Percentiles rank a stretch among this genome's conserved stretches.
Evolutionary conservation across 179 eudicot genomes (phyloP).

Genomic region (Gypsophila paniculata): DNA sequence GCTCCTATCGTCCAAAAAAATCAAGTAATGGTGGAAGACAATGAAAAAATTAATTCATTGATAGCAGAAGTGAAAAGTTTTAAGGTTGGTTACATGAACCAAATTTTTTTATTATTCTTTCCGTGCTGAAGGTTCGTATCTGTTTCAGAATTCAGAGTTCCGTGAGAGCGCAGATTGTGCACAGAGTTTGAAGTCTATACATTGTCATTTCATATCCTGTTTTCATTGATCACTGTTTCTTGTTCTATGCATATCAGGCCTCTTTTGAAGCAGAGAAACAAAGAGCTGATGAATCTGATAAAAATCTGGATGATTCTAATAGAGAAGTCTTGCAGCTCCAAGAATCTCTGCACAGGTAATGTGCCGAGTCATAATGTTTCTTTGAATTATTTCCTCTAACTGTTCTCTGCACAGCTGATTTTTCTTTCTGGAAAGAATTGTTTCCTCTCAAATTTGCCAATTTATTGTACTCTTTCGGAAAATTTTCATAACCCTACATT

Average conservation of each 20-base stretch:
- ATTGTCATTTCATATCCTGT: background rate
- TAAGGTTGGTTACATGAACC: slow-evolving; percentile 43
- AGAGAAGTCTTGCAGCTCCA: slow-evolving; percentile 54
- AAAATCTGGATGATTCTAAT: slow-evolving; percentile 72
- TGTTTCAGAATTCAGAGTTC: background rate
- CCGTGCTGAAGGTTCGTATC: background rate
- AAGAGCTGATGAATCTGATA: slow-evolving; percentile 49
- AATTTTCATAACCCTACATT: background rate
- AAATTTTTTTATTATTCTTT: background rate
- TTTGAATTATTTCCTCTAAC: no score
- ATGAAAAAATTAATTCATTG: slow-evolving; percentile 59
- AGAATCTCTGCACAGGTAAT: slow-evolving; percentile 67
- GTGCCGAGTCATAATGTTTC: slow-evolving; percentile 9
- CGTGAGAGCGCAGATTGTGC: background rate
- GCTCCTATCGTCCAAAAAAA: slow-evolving; percentile 84
- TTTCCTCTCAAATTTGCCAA: background rate
- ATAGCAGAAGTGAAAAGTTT: slow-evolving; percentile 52
- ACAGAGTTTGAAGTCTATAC: background rate
- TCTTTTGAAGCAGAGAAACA: slow-evolving; percentile 59
- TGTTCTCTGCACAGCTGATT: no score
- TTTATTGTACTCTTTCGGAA: background rate
- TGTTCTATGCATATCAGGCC: slow-evolving; percentile 38
- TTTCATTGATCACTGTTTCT: background rate
- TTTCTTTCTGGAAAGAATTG: background rate
- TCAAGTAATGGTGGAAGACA: slow-evolving; percentile 77